Conservation (phyloP, 2,329 filamentous ascomycete genomes). For the Hypoxylon rubiginosum region DNA sequence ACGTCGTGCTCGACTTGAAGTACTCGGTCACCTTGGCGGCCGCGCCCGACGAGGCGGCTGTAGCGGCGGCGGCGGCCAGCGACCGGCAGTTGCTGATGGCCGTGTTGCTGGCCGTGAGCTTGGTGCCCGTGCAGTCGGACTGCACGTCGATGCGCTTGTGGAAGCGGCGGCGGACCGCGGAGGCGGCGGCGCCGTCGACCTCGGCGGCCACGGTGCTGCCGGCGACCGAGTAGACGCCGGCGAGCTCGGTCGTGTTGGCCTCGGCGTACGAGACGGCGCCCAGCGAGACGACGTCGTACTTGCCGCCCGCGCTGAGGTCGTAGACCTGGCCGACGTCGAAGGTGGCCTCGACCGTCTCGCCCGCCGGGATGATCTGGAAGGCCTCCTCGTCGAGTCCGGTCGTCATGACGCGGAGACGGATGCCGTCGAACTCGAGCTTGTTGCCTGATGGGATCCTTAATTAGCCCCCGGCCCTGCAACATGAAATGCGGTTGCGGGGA, state of each 20-base stretch:
- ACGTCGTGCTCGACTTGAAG: conserved; percentile 70
- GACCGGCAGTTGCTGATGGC: conserved; percentile 68
- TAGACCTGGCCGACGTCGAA: conserved; percentile 70
- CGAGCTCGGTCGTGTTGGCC: conserved; percentile 64
- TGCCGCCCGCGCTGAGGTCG: conserved; percentile 64
- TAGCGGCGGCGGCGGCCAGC: conserved; percentile 66
- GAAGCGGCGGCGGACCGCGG: conserved; percentile 56
- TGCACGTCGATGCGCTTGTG: conserved; percentile 55
- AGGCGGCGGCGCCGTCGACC: conserved; percentile 69
- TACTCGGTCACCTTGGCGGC: conserved; percentile 69
- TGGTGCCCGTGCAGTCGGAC: conserved; percentile 66
- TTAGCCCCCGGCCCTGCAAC: conserved; percentile 8
- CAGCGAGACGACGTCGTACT: conserved; percentile 67
- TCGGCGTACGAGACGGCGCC: conserved; percentile 70
- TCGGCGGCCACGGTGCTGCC: conserved; percentile 70
- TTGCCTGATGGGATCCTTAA: conserved; percentile 51
- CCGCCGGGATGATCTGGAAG: conserved; percentile 64
- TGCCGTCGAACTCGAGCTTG: conserved; percentile 65
- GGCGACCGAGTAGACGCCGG: conserved; percentile 67
- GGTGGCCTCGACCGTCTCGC: conserved; percentile 64
- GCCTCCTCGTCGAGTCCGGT: conserved; percentile 60
- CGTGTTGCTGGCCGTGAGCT: conserved; percentile 58
- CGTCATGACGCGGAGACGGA: conserved; percentile 64
- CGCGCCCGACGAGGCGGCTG: conserved; percentile 63
- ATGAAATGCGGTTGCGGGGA: not conserved